phyloP scores from a whole-genome alignment of 495 filamentous ascomycete genomes.

The Cetradonia linearis region DNA sequence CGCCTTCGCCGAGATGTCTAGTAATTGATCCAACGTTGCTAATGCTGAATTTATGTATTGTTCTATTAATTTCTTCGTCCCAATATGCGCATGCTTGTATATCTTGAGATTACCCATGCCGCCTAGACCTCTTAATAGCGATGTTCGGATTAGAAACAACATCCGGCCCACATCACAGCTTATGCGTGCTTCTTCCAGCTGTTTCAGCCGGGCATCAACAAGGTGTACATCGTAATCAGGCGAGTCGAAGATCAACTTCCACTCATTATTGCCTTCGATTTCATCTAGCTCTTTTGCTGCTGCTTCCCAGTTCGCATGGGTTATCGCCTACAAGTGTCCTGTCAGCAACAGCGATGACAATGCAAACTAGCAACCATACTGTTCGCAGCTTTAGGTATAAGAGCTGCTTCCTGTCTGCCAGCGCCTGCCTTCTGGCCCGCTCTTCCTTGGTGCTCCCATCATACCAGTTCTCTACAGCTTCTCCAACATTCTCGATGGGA shows the following conservation, averaged over 20 bases:
- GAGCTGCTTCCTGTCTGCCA: constrained; percentile 53
- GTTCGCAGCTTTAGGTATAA: constrained; percentile 52
- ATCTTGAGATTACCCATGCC: constrained; percentile 76
- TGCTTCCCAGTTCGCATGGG: constrained; percentile 52
- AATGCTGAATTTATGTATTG: constrained; percentile 71
- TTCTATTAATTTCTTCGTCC: constrained; percentile 81
- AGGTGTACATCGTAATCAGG: constrained; percentile 61
- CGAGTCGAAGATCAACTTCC: constrained; percentile 61
- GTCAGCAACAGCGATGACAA: neutral
- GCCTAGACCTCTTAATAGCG: constrained; percentile 69
- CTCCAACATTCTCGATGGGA: constrained; percentile 31
- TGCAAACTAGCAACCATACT: constrained; percentile 33
- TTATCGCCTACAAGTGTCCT: constrained; percentile 43
- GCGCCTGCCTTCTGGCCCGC: constrained; percentile 37
- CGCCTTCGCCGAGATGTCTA: constrained; percentile 51
- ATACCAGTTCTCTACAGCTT: constrained; percentile 39
- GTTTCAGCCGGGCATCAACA: constrained; percentile 55
- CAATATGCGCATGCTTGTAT: constrained; percentile 75
- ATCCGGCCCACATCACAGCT: constrained; percentile 65
- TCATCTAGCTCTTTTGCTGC: constrained; percentile 70
- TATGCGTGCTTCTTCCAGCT: constrained; percentile 65
- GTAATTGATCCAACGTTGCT: constrained; percentile 57
- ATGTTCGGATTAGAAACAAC: constrained; percentile 72
- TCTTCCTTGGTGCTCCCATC: constrained; percentile 49
- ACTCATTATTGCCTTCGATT: constrained; percentile 69